Base-by-base conservation (phyloP, 164 flowering plant genomes). In the Kingdonia uniflora region DNA sequence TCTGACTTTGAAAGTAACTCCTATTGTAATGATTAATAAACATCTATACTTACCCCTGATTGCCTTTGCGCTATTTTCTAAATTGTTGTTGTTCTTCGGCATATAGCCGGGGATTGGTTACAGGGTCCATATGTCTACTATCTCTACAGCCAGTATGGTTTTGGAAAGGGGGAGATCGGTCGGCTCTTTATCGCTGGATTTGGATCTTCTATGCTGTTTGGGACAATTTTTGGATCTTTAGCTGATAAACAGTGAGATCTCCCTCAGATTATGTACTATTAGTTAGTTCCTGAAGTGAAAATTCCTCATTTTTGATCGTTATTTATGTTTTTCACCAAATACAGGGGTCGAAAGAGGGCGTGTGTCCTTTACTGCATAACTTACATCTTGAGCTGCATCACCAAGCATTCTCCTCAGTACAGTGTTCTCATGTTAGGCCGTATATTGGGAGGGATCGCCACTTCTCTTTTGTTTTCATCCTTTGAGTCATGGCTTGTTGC, bases 191-290 rank as follows among this genome's bases (percentile, higher is more conserved):
- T 92, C 64, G 98, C 98, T 60, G 98, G 96, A 22, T 92, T 92
- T 72, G 98, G 98, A 43, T 92, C 98, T 51, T 92, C 98, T 49
- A 92, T 92, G 98, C 61, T 92, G 75, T 92, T 92, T 59, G 98
- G 98, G 49, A 92, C 98, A 1, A 75, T 88, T 62, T 96, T 92
- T 57, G 99, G 99, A 64, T 92, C 99, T 56, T 70, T 92, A 19
- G 99, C 99, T 20, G 99, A 92, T 71, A 92, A 92, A 82, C 94
- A 84, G 98, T 92, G 62, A 74, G 95, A 55, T 6, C 54, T 44
- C 41, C 39, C 21, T 29, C 41, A 23, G 2, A 41, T 35, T 35
- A 4, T 43, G 29, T 33, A 45, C 22, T 33, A 22, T 1, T 3
- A 19, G 7, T 37, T n/a, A 8, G 33, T 40, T 49, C 11, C 19